Percentiles rank a stretch among this genome's conserved stretches.
Conservation (phyloP, 768 basidiomycete genomes). For the Hebeloma cylindrosporum region DNA sequence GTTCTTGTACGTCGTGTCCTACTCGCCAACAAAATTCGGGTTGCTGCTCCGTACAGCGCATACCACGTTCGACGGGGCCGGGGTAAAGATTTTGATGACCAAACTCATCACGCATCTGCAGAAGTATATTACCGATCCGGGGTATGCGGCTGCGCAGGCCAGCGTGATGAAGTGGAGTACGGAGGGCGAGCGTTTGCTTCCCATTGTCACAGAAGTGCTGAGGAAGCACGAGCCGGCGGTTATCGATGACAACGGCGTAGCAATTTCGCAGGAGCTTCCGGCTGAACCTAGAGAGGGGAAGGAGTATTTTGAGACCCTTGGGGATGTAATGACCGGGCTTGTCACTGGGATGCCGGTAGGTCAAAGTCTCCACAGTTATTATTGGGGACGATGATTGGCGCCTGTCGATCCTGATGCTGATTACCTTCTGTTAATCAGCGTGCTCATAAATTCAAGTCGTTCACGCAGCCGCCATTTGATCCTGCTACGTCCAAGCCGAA, state of each 20-base stretch:
- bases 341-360: conserved; percentile 15
- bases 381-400: too few relatives aligned
- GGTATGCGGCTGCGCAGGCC: conserved; percentile 6
- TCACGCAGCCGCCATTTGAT: conserved; percentile 17
- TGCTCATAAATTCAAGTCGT: conserved; percentile 17
- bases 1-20: conserved; percentile 19
- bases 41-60: conserved; percentile 19
- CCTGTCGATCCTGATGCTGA: too few relatives aligned
- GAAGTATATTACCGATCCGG: conserved; percentile 11
- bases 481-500: conserved; percentile 14
- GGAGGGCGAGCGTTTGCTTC: conserved; percentile 10
- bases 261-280: conserved; percentile 6
- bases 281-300: conserved; percentile 17
- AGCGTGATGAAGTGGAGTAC: conserved; percentile 12
- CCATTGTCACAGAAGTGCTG: conserved; percentile 16
- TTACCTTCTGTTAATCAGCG: too few relatives aligned
- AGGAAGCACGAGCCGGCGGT: conserved; percentile 15
- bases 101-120: conserved; percentile 15
- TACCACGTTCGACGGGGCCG: conserved; percentile 18
- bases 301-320: conserved; percentile 14
- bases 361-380: too few relatives aligned
- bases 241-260: conserved; percentile 5
- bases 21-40: conserved; percentile 16
- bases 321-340: conserved; percentile 16
- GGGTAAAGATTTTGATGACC: conserved; percentile 17